A percentile compares a stretch with the other conserved stretches of the same genome.
Conservation (phyloP, 441 rosid genomes). For the Corymbia citriodora region DNA sequence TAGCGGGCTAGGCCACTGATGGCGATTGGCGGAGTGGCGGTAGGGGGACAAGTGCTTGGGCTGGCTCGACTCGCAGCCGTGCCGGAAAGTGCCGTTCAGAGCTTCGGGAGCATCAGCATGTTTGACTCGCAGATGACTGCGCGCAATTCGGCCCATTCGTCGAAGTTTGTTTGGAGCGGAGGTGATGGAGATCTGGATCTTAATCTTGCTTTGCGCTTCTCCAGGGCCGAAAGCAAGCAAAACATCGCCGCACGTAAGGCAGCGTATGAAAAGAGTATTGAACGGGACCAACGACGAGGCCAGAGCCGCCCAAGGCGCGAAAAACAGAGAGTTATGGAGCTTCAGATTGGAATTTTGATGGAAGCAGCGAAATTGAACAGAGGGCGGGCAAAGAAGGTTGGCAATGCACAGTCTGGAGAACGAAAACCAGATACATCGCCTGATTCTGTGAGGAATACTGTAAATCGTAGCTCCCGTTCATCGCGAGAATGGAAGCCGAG, state of each 20-base stretch:
- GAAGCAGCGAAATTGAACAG: not conserved
- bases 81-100: not conserved
- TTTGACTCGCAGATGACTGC: not conserved
- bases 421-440: too few species aligned
- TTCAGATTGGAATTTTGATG: not conserved
- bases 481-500: too few species aligned
- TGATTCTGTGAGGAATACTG: too few species aligned
- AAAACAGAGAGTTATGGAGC: not conserved
- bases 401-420: not conserved
- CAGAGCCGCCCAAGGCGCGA: not conserved
- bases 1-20: not conserved
- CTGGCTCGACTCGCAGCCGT: not conserved
- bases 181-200: not conserved
- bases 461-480: too few species aligned
- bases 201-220: not conserved
- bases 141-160: not conserved
- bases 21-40: not conserved
- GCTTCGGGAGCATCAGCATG: not conserved
- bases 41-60: not conserved
- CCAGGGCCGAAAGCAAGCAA: not conserved
- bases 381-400: not conserved
- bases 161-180: not conserved
- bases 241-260: not conserved
- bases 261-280: not conserved
- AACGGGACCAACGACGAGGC: not conserved